Percentiles rank a stretch among this genome's conserved stretches.
These are phyloP conservation scores for Cnidoscolus chayamansa DNA, from an alignment of 441 rosid genomes.

Conservation along the genomic window DNA sequence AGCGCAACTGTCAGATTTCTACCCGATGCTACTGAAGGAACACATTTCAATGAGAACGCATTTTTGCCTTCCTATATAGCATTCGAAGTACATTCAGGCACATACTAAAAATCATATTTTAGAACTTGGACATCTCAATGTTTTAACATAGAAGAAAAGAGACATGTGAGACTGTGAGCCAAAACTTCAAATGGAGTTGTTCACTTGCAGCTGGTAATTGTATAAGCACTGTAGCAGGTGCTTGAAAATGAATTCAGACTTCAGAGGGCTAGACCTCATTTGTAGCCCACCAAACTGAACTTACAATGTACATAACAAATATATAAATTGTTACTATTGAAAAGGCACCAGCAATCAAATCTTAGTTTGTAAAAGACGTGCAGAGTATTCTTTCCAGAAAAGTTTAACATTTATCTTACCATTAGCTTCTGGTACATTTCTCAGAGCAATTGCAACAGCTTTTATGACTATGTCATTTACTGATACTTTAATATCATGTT, in stretches of 20 bases:
- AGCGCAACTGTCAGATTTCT: background rate
- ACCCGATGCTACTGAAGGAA: background rate
- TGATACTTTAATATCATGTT: slow-evolving; percentile 78
- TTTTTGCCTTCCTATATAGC: background rate
- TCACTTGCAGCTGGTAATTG: background rate
- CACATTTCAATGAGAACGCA: background rate
- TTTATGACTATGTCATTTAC: slow-evolving; percentile 96
- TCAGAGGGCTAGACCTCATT: background rate
- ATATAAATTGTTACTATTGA: background rate
- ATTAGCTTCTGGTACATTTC: slow-evolving; percentile 86
- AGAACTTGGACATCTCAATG: background rate
- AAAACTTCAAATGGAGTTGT: background rate
- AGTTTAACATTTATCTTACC: slow-evolving; percentile 48
- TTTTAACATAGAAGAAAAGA: background rate
- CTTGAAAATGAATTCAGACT: background rate
- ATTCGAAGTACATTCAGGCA: too few species aligned
- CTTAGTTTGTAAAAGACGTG: background rate
- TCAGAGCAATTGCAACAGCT: slow-evolving; percentile 81
- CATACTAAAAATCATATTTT: too few species aligned
- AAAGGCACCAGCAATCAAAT: background rate
- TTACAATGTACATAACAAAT: background rate
- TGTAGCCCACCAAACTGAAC: background rate
- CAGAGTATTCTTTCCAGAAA: slow-evolving; percentile 17
- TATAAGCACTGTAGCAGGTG: background rate
- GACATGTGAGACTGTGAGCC: background rate